Evolutionary conservation across 106 monocot species (phyloP).

Genomic region (Triglochin maritima): DNA sequence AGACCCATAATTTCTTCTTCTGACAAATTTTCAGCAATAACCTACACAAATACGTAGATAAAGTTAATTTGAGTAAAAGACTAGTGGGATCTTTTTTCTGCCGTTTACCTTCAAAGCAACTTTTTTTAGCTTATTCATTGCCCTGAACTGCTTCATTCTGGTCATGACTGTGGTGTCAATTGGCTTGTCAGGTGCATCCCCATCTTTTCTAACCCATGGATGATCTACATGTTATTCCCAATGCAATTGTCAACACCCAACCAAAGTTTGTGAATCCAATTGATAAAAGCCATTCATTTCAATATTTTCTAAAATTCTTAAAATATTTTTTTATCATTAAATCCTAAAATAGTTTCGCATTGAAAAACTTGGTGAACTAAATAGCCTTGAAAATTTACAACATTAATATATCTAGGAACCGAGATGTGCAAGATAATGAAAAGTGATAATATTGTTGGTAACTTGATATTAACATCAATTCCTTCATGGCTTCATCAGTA

Average conservation of each 20-base stretch:
- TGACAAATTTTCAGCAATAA: conserved; percentile 68
- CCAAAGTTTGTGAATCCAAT: too few relatives aligned
- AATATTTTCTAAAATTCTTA: too few relatives aligned
- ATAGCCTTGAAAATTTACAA: too few relatives aligned
- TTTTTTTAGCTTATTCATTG: conserved; percentile 31
- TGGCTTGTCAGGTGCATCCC: conserved; percentile 25
- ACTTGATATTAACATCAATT: too few relatives aligned
- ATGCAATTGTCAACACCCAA: neutral
- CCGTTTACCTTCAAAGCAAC: conserved; percentile 16
- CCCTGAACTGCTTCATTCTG: conserved; percentile 30
- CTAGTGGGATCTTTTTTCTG: neutral
- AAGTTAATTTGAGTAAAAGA: neutral
- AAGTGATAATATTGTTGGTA: too few relatives aligned
- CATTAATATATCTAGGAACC: too few relatives aligned
- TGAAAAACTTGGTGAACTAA: too few relatives aligned
- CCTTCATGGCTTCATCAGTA: too few relatives aligned
- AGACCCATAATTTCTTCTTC: conserved; percentile 83
- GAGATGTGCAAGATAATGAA: too few relatives aligned
- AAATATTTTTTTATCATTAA: too few relatives aligned
- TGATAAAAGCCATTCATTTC: too few relatives aligned
- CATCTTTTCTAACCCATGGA: conserved; percentile 23
- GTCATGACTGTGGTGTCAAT: conserved; percentile 19
- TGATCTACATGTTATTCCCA: conserved; percentile 15
- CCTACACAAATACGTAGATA: conserved; percentile 23
- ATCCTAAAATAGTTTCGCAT: too few relatives aligned